Conservation (phyloP, 2,329 filamentous ascomycete genomes). For the Fusarium coffeatum region DNA sequence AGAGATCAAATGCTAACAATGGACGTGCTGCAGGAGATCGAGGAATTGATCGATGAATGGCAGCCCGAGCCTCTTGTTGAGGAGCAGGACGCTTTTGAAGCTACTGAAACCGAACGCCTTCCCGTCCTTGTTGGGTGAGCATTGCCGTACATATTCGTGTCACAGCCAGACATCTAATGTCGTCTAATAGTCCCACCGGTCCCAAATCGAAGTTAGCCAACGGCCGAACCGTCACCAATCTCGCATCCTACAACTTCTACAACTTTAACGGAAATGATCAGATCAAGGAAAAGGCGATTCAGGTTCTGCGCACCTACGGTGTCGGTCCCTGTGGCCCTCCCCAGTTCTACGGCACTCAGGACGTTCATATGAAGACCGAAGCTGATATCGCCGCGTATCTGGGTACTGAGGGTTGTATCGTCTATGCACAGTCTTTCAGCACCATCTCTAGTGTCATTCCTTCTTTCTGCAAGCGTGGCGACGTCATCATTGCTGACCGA, state of each 20-base stretch:
- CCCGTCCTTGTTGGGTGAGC: slow-evolving; percentile 87
- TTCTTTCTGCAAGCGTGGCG: slow-evolving; percentile 94
- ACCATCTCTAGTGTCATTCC: slow-evolving; percentile 98
- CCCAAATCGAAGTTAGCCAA: slow-evolving; percentile 90
- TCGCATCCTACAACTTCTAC: slow-evolving; percentile 97
- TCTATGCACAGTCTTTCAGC: slow-evolving; percentile 96
- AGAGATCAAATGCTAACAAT: slow-evolving; percentile 5
- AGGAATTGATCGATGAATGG: slow-evolving; percentile 97
- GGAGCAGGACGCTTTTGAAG: slow-evolving; percentile 78
- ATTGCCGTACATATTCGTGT: background rate
- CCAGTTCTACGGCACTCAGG: slow-evolving; percentile 97
- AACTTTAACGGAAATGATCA: slow-evolving; percentile 94
- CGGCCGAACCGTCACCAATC: slow-evolving; percentile 90
- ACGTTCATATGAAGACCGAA: slow-evolving; percentile 98
- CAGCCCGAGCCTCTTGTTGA: slow-evolving; percentile 90
- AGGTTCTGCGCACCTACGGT: slow-evolving; percentile 92
- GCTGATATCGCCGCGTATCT: slow-evolving; percentile 91
- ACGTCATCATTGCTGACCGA: slow-evolving; percentile 95
- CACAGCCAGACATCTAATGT: slow-evolving; percentile 8
- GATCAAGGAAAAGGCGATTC: slow-evolving; percentile 94
- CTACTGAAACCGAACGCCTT: slow-evolving; percentile 83
- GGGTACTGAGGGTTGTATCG: slow-evolving; percentile 88
- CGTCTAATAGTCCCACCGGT: slow-evolving; percentile 70
- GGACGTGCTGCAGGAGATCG: slow-evolving; percentile 76
- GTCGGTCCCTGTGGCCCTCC: slow-evolving; percentile 97